A percentile compares a stretch with the other conserved stretches of the same genome.
Conservation (phyloP, 108 stramenopile genomes). For the Tribonema minus region DNA sequence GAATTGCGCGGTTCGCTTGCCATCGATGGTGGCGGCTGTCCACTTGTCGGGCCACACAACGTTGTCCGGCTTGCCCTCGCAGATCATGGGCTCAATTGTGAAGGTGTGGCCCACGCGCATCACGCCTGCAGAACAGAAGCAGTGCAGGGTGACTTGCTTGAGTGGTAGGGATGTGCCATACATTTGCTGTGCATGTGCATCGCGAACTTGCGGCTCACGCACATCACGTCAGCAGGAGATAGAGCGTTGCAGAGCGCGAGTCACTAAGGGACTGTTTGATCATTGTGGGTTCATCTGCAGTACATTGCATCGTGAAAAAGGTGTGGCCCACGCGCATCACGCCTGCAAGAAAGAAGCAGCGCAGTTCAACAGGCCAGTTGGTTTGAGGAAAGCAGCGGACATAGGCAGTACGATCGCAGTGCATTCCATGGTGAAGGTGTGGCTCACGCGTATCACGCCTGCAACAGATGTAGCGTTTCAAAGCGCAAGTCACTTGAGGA, state of each 20-base stretch:
- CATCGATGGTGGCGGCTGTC: slow-evolving; percentile 90
- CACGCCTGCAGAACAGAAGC: slow-evolving; percentile 8
- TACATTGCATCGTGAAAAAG: too few relatives aligned
- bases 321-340: slow-evolving; percentile 86
- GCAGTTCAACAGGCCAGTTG: neutral
- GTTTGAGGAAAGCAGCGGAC: neutral
- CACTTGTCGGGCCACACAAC: slow-evolving; percentile 94
- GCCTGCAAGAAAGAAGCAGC: neutral
- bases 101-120: slow-evolving; percentile 93
- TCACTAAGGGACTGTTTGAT: too few relatives aligned
- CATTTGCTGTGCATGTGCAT: neutral
- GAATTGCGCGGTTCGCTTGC: slow-evolving; percentile 86
- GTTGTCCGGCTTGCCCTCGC: slow-evolving; percentile 70
- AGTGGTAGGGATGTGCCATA: neutral
- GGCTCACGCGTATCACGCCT: too few relatives aligned
- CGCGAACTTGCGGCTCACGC: too few relatives aligned
- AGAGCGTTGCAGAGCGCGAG: too few relatives aligned
- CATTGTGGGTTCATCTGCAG: too few relatives aligned
- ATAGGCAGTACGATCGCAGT: neutral
- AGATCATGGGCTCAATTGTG: slow-evolving; percentile 99
- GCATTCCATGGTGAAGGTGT: neutral
- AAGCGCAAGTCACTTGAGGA: too few relatives aligned
- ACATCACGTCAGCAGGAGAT: too few relatives aligned
- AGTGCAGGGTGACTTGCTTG: neutral
- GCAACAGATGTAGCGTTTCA: too few relatives aligned